These are phyloP conservation scores for Aspergillus carlsbadensis DNA, from an alignment of 495 filamentous ascomycete genomes.

Conservation along the genomic window DNA sequence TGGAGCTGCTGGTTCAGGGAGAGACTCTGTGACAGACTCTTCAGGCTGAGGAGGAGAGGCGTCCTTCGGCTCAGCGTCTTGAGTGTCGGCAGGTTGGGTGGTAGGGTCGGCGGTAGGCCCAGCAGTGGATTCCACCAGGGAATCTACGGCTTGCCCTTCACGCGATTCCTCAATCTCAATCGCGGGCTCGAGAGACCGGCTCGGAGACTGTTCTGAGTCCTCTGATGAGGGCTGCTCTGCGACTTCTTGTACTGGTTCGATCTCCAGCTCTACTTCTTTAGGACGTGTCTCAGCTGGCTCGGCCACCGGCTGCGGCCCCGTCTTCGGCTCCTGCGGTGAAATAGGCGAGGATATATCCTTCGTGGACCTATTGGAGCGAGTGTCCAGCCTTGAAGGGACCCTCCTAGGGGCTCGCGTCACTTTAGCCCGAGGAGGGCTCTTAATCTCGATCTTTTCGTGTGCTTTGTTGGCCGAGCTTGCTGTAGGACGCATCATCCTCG, in stretches of 20 bases:
- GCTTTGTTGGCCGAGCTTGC: slow-evolving; percentile 74
- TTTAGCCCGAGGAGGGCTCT: slow-evolving; percentile 35
- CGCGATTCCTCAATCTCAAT: slow-evolving; percentile 5
- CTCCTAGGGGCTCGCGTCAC: slow-evolving; percentile 16
- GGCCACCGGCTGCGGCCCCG: slow-evolving; percentile 11
- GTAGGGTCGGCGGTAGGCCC: slow-evolving; percentile 3
- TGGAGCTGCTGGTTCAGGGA: background rate
- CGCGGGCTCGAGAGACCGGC: background rate
- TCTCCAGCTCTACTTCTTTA: slow-evolving; percentile 7
- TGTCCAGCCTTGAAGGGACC: slow-evolving; percentile 29
- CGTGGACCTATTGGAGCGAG: slow-evolving; percentile 10
- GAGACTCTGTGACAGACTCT: background rate
- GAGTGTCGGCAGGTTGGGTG: background rate
- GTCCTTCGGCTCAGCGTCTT: background rate
- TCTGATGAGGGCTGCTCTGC: background rate
- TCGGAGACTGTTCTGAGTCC: slow-evolving; percentile 1
- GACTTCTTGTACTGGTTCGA: slow-evolving; percentile 7
- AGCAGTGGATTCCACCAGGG: background rate
- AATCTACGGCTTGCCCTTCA: background rate
- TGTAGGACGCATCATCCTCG: slow-evolving; percentile 91
- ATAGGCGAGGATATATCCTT: slow-evolving; percentile 22
- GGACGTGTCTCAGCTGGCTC: slow-evolving; percentile 1
- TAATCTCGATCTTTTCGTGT: slow-evolving; percentile 63
- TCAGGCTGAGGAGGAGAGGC: background rate
- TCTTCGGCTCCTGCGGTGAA: slow-evolving; percentile 21